Evolutionary conservation across 148 eudicot genomes (phyloP).

Genomic region (Heliosperma pusillum): DNA sequence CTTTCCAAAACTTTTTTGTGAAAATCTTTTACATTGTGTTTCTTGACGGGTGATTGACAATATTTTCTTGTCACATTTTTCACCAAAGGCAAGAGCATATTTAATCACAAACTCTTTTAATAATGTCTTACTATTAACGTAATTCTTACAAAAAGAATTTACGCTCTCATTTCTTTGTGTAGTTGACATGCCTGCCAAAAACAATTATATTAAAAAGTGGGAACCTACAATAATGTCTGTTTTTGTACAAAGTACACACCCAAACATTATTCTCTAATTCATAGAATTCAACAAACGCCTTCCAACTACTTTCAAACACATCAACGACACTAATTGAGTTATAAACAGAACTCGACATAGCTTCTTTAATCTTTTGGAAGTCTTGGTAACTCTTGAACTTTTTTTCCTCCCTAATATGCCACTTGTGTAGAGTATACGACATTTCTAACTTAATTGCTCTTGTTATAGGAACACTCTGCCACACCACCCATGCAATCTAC

Average conservation of each 20-base stretch:
- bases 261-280: not conserved
- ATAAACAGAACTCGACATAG: too few species aligned
- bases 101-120: not conserved
- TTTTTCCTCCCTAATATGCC: not conserved
- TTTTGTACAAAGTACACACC: not conserved
- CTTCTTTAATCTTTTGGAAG: too few species aligned
- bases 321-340: not conserved
- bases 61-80: not conserved
- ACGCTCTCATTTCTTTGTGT: slow-evolving; percentile 14
- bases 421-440: too few species aligned
- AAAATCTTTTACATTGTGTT: not conserved
- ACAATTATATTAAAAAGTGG: not conserved
- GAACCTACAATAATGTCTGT: slow-evolving; percentile 2
- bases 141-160: too few species aligned
- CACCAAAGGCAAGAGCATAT: too few species aligned
- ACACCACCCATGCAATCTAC: too few species aligned
- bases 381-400: not conserved
- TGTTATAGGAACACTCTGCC: too few species aligned
- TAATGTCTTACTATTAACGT: too few species aligned
- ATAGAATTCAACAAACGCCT: too few species aligned
- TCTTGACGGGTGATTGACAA: not conserved
- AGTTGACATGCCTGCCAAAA: slow-evolving; percentile 11
- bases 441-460: too few species aligned
- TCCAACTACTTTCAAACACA: not conserved
- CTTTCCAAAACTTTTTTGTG: too few species aligned